Conservation (phyloP, 1,284 basidiomycete species). For the Mycena sp. region DNA sequence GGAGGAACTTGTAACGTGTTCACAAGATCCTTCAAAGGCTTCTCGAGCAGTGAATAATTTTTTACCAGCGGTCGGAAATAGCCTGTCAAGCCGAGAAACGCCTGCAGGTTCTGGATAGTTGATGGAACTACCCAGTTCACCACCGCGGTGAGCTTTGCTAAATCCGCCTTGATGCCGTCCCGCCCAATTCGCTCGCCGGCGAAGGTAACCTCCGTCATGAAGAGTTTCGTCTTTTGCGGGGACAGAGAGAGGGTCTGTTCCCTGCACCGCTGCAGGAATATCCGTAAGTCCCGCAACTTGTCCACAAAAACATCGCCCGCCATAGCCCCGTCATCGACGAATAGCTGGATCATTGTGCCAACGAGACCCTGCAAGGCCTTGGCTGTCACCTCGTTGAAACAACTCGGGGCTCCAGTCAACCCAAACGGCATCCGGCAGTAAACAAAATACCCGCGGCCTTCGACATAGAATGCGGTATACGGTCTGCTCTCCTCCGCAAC, state of each 20-base stretch:
- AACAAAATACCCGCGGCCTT: too few relatives aligned
- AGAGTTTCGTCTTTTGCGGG: constrained; percentile 42
- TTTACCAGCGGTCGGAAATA: constrained; percentile 42
- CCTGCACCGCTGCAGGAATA: constrained; percentile 29
- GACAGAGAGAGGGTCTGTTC: constrained; percentile 42
- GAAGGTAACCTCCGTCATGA: constrained; percentile 43
- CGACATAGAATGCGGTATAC: constrained; percentile 50
- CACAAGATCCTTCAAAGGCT: constrained; percentile 42
- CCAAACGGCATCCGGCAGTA: constrained; percentile 52
- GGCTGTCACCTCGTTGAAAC: constrained; percentile 49
- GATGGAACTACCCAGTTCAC: constrained; percentile 44
- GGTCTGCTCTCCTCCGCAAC: constrained; percentile 40
- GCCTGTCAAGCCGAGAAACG: constrained; percentile 39
- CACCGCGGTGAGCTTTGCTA: constrained; percentile 44
- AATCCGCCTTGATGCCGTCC: constrained; percentile 43
- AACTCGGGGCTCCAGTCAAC: constrained; percentile 50
- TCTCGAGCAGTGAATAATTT: constrained; percentile 40
- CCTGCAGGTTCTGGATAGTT: constrained; percentile 31
- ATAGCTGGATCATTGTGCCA: constrained; percentile 39
- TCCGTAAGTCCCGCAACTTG: constrained; percentile 26
- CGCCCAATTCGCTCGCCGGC: constrained; percentile 41
- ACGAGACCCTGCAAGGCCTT: too few relatives aligned
- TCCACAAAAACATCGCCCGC: constrained; percentile 39
- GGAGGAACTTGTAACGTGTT: constrained; percentile 7
- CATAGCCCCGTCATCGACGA: constrained; percentile 45